Conservation (phyloP, 441 rosid genomes). For the Bocquillonia castaneifolia region DNA sequence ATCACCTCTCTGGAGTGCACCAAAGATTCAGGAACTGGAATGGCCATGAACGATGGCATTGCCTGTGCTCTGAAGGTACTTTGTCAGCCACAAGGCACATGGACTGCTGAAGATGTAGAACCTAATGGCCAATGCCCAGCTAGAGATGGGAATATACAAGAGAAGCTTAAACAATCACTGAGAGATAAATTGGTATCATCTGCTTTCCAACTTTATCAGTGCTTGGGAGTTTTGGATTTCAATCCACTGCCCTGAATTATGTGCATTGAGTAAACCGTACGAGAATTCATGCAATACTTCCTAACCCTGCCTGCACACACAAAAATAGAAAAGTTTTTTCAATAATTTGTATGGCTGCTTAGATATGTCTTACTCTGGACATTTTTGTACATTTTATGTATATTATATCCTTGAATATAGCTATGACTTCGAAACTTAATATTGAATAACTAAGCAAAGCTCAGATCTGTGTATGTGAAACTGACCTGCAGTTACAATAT, state of each 20-base stretch:
- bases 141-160: slow-evolving; percentile 24
- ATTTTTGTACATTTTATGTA: not conserved
- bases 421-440: not conserved
- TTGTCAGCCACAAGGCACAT: slow-evolving; percentile 31
- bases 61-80: slow-evolving; percentile 39
- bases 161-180: slow-evolving; percentile 27
- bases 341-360: not conserved
- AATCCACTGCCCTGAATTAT: slow-evolving; percentile 1
- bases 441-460: not conserved
- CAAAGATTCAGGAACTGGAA: slow-evolving; percentile 32
- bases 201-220: slow-evolving; percentile 19
- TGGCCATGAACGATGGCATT: slow-evolving; percentile 27
- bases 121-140: slow-evolving; percentile 48
- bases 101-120: slow-evolving; percentile 27
- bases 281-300: not conserved
- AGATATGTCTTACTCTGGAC: not conserved
- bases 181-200: slow-evolving; percentile 20
- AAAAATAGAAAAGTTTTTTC: not conserved
- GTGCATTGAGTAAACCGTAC: not conserved
- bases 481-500: not conserved
- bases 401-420: not conserved
- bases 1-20: slow-evolving; percentile 38
- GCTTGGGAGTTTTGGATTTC: slow-evolving; percentile 14
- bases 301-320: not conserved
- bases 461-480: not conserved